Evolutionary conservation across 371 early-diverging fungal genomes (phyloP).

Genomic region (Rhizopus arrhizus): DNA sequence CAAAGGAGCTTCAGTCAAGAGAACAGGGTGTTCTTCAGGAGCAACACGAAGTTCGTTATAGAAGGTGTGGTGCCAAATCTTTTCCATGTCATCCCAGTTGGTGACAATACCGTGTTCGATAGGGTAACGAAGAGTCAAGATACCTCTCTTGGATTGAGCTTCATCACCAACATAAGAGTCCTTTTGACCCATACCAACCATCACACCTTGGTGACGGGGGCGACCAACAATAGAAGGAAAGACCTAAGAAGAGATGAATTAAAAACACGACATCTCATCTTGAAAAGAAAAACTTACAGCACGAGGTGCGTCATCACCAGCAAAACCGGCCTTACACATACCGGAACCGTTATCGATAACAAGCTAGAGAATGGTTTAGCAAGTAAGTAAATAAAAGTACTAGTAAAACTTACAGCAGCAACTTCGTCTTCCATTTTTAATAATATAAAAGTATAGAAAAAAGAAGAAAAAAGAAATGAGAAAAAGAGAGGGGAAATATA

Average conservation of each 20-base stretch:
- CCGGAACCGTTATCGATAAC: slow-evolving; percentile 99
- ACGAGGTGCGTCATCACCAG: slow-evolving; percentile 99
- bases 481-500: slow-evolving; percentile 27
- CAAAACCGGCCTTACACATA: slow-evolving; percentile 99
- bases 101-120: slow-evolving; percentile 99
- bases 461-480: slow-evolving; percentile 26
- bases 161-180: slow-evolving; percentile 99
- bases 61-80: slow-evolving; percentile 99
- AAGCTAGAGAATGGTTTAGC: slow-evolving; percentile 38
- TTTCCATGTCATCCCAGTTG: slow-evolving; percentile 99
- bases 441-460: slow-evolving; percentile 21
- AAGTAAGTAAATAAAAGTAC: slow-evolving; percentile 1
- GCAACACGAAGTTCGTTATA: slow-evolving; percentile 81
- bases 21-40: slow-evolving; percentile 97
- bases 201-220: slow-evolving; percentile 99
- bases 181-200: slow-evolving; percentile 99
- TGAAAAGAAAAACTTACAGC: slow-evolving; percentile 75
- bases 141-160: slow-evolving; percentile 99
- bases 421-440: slow-evolving; percentile 79
- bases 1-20: slow-evolving; percentile 99
- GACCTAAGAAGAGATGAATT: slow-evolving; percentile 56
- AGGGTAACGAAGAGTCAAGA: slow-evolving; percentile 98
- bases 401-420: slow-evolving; percentile 73
- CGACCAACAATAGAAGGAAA: slow-evolving; percentile 99
- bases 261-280: slow-evolving; percentile 11